A percentile compares a stretch with the other conserved stretches of the same genome.
Conservation (phyloP, 768 basidiomycete species). For the Tulasnella sp. region DNA sequence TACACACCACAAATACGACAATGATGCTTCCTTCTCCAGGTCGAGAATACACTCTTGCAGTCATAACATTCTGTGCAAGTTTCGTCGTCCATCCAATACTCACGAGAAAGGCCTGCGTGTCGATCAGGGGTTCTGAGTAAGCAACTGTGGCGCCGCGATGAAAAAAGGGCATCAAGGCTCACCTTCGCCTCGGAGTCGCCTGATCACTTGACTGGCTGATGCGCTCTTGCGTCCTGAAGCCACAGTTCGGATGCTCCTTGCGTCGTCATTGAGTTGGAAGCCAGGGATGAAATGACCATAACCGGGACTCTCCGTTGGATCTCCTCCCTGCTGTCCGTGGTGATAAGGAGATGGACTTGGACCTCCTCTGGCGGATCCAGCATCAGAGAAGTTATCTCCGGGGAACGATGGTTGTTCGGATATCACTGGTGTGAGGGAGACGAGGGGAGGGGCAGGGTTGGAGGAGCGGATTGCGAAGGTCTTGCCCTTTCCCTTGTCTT, state of each 20-base stretch:
- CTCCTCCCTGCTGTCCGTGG: constrained; percentile 55
- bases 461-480: constrained; percentile 35
- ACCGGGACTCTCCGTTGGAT: constrained; percentile 55
- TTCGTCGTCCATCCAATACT: constrained; percentile 99
- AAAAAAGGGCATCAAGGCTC: constrained; percentile 37
- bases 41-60: constrained; percentile 90
- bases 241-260: constrained; percentile 79
- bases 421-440: constrained; percentile 80
- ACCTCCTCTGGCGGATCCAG: constrained; percentile 28
- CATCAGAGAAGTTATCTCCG: constrained; percentile 56
- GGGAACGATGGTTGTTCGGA: constrained; percentile 39
- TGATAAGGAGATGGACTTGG: constrained; percentile 25
- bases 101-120: constrained; percentile 73
- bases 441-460: constrained; percentile 70
- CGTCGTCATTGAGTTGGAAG: constrained; percentile 90
- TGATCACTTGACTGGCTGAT: constrained; percentile 89
- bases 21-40: constrained; percentile 95
- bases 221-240: constrained; percentile 65
- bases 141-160: constrained; percentile 7
- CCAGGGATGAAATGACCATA: constrained; percentile 78
- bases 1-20: constrained; percentile 89
- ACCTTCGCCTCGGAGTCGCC: constrained; percentile 90
- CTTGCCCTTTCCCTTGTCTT: constrained; percentile 36
- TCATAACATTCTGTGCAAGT: constrained; percentile 95
- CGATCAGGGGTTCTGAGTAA: constrained; percentile 31